A percentile compares a stretch with the other conserved stretches of the same genome.
Conservation (phyloP, 495 filamentous ascomycete genomes). For the Daldinia childiae region DNA sequence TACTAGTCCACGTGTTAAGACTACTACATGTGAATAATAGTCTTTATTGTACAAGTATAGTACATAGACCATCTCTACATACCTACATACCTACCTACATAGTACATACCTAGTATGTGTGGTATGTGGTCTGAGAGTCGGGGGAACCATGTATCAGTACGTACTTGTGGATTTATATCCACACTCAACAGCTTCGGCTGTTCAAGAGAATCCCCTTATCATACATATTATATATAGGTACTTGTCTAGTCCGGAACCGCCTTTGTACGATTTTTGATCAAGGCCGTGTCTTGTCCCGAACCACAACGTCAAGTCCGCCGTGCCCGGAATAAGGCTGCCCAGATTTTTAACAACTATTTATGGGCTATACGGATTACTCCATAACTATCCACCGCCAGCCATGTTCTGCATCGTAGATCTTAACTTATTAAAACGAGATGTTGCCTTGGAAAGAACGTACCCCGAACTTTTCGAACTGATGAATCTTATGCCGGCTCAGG, state of each 20-base stretch:
- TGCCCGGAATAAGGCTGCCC: constrained; percentile 9
- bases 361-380: constrained; percentile 9
- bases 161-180: not conserved
- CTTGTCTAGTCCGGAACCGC: not conserved
- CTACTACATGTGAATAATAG: constrained; percentile 13
- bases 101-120: not conserved
- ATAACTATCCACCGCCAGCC: constrained; percentile 9
- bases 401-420: constrained; percentile 32
- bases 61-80: constrained; percentile 1
- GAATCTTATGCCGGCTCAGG: constrained; percentile 27
- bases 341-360: constrained; percentile 11
- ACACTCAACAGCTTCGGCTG: not conserved
- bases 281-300: constrained; percentile 30
- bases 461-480: constrained; percentile 19
- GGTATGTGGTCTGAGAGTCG: not conserved
- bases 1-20: constrained; percentile 29
- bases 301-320: constrained; percentile 4
- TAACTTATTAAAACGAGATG: constrained; percentile 19
- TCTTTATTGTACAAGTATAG: not conserved
- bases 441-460: constrained; percentile 25
- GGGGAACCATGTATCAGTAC: constrained; percentile 12
- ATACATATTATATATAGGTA: not conserved
- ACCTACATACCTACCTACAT: too few species aligned
- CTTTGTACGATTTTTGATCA: not conserved
- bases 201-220: not conserved